Base-by-base conservation (phyloP, 2,329 filamentous ascomycete genomes). In the Phoma sp. region DNA sequence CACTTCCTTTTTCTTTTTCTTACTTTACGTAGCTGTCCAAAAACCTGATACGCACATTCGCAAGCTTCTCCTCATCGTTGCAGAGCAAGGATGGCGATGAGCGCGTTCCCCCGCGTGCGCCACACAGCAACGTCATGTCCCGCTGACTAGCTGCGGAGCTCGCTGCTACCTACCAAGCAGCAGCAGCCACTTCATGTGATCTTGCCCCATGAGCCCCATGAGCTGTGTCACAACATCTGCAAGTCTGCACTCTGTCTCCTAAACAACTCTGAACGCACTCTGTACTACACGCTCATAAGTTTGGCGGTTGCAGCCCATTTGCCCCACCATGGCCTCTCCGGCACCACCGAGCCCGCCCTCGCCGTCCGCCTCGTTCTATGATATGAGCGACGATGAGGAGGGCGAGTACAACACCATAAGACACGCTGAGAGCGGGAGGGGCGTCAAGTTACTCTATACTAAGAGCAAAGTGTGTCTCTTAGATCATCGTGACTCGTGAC, bases 351-450 rank as follows among this genome's bases (percentile, higher is more conserved):
- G 67, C 53, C 79, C 81, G 39, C 82, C 86, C 13, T 97, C 93
- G 32, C 92, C 93, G 2, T 85, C 90, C 2, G 91, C 88, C 47
- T 96, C 92, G 69, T 95, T 94, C 81, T 97, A 96, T 81, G 94
- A 94, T 71, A 82, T 98, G 82, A 96, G 91, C 76, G 96, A 99
- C 80, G 92, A 96, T 71, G 93, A 96, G 61, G 95, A 98, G 77
- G 90, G 89, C 64, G 95, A 91, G 39, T 99, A 99, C 79, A 91
- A 96, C 74, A 98, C 92, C 17, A 92, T 99, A 69, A 89, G 91
- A 4, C 91, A 96, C 71, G 85, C 86, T 4, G 85, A 85, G 63
- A 87, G 86, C 2, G 89, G 90, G 0, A 86, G 86, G 62, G 95
- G 94, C 1, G 95, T 99, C 40, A 99, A 98, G 78, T 81, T 99